phyloP scores from a whole-genome alignment of 768 basidiomycete species.

The Termitomyces sp. region DNA sequence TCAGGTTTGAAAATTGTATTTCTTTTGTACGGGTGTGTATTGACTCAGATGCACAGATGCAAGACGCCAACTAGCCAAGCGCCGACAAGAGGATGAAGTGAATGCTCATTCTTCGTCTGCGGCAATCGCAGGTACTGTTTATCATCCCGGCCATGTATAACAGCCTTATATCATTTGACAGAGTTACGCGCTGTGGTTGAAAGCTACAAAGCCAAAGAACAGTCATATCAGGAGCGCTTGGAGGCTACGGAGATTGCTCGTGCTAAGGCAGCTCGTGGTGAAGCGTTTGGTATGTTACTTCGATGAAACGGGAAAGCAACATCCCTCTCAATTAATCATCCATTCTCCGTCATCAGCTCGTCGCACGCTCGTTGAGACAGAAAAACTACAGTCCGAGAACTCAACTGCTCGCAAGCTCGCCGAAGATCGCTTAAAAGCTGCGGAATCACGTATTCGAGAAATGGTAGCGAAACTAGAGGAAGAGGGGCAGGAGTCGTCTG shows the following conservation, averaged over 20 bases:
- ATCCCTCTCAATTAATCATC: not conserved
- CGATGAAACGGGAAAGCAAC: not conserved
- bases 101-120: constrained; percentile 55
- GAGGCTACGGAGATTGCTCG: constrained; percentile 68
- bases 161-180: constrained; percentile 17
- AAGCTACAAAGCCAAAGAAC: constrained; percentile 61
- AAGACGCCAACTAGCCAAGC: constrained; percentile 55
- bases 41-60: constrained; percentile 35
- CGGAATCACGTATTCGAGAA: constrained; percentile 54
- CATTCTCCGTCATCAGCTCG: constrained; percentile 2
- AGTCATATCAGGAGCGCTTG: constrained; percentile 52
- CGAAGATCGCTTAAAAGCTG: constrained; percentile 43
- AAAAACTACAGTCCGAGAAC: constrained; percentile 52
- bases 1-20: constrained; percentile 38
- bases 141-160: not conserved
- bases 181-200: constrained; percentile 65
- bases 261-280: constrained; percentile 61
- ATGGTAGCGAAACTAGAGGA: constrained; percentile 63
- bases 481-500: constrained; percentile 63
- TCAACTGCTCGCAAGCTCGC: constrained; percentile 49
- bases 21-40: not conserved
- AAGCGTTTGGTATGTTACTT: constrained; percentile 49
- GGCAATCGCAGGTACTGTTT: constrained; percentile 47
- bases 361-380: constrained; percentile 56
- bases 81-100: constrained; percentile 63